These are phyloP conservation scores for Cenococcum geophilum DNA, from an alignment of 495 filamentous ascomycete species.

Conservation along the genomic window DNA sequence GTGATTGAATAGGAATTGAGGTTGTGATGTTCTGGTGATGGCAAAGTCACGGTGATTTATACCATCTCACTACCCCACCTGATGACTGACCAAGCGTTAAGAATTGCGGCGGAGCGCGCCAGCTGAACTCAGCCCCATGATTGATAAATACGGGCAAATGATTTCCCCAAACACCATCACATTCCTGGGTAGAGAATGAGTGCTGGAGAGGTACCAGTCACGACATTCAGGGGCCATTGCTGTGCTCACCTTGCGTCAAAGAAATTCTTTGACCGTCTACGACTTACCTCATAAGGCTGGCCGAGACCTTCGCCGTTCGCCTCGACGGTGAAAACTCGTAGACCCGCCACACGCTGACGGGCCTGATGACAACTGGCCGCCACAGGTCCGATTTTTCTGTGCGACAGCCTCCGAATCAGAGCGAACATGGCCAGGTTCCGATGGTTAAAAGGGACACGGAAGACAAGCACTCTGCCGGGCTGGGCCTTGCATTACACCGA, in stretches of 20 bases:
- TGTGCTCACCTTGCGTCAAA: too few relatives aligned
- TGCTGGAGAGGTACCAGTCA: background rate
- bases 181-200: background rate
- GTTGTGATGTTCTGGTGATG: background rate
- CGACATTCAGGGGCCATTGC: too few relatives aligned
- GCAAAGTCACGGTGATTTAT: background rate
- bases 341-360: too few relatives aligned
- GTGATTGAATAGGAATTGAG: background rate
- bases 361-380: background rate
- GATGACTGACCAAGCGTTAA: conserved; percentile 12
- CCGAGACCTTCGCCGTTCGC: too few relatives aligned
- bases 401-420: too few relatives aligned
- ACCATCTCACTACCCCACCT: background rate
- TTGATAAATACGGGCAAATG: background rate
- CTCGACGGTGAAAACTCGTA: too few relatives aligned
- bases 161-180: background rate
- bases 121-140: conserved; percentile 23
- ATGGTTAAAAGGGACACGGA: too few relatives aligned
- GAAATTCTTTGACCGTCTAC: too few relatives aligned
- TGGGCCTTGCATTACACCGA: too few relatives aligned
- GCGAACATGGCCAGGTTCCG: too few relatives aligned
- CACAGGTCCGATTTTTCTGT: background rate
- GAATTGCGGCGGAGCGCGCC: conserved; percentile 20
- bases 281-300: too few relatives aligned
- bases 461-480: too few relatives aligned